phyloP scores from a whole-genome alignment of 192 early-diverging fungal genomes.

The Diversispora epigaea region DNA sequence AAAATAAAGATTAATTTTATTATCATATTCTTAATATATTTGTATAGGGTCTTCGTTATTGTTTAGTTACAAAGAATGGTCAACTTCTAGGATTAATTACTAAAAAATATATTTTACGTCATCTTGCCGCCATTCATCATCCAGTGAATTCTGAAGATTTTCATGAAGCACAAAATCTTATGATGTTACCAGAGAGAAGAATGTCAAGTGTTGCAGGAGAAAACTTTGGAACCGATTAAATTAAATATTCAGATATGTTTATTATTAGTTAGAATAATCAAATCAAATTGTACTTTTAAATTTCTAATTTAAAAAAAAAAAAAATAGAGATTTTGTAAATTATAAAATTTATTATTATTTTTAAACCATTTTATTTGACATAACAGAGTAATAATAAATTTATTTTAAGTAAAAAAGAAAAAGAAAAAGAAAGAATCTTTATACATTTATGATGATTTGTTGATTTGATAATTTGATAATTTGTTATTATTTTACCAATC shows the following conservation, averaged over 20 bases:
- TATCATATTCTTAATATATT: neutral
- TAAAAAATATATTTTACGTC: slow-evolving; percentile 68
- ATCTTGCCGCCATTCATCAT: slow-evolving; percentile 42
- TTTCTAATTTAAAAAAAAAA: too few relatives aligned
- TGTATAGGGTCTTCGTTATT: slow-evolving; percentile 58
- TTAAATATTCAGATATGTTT: neutral
- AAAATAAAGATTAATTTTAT: slow-evolving; percentile 13
- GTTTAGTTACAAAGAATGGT: slow-evolving; percentile 59
- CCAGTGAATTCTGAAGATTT: slow-evolving; percentile 24
- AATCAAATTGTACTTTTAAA: too few relatives aligned
- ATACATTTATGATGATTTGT: too few relatives aligned
- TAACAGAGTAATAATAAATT: too few relatives aligned
- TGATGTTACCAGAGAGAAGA: slow-evolving; percentile 25
- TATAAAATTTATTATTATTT: too few relatives aligned
- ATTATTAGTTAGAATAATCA: too few relatives aligned
- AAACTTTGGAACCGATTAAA: slow-evolving; percentile 11
- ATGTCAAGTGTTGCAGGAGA: slow-evolving; percentile 17
- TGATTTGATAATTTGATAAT: too few relatives aligned
- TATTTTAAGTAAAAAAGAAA: too few relatives aligned
- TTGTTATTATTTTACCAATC: too few relatives aligned
- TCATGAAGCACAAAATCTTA: slow-evolving; percentile 13
- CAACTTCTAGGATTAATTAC: slow-evolving; percentile 65
- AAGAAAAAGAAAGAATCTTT: too few relatives aligned
- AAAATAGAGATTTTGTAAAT: too few relatives aligned
- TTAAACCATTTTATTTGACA: too few relatives aligned